Base-by-base conservation (phyloP, 2,329 filamentous ascomycete genomes). In the Sporothrix globosa region DNA sequence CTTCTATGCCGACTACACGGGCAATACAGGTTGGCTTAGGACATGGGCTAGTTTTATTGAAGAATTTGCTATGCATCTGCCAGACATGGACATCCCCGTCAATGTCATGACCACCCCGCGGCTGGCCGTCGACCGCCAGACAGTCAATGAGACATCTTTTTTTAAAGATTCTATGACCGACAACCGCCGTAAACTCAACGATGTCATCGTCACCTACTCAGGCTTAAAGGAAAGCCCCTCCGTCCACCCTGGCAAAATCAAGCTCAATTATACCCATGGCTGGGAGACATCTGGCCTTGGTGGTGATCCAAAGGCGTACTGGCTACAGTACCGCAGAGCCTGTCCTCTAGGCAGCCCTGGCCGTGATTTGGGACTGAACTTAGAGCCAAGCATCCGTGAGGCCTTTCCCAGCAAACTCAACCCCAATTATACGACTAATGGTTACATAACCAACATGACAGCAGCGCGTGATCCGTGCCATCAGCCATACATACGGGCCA, bases 1-100 rank as follows among this genome's bases (percentile, higher is more conserved):
- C 6, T 77, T 77, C 14, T 77, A 77, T 13, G 82, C 82, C 17
- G 77, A 83, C 61, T 77, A 77, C 39, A 76, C 78, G 46, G 76
- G 75, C 24, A 80, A 78, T 39, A 82, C 83, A 48, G 78, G 80
- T 2, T 84, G 83, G 82, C 74, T 85, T 63, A 76, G 83, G 75
- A 77, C 81, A 30, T 86, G 84, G 84, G 80, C 81, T 1, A 75
- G 77, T 5, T 78, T 88, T 17, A 81, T 89, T 30, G 74, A 76
- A 6, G 83, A 84, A 70, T 85, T 88, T 50, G 82, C 85, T 41
- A 75, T 81, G 24, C 79, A 84, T 69, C 77, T 91, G 30, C 88
- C 88, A 7, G 88, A 91, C 73, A 84, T 91, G 76, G 88, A 90
- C 76, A 88, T 90, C 80, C 84, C 87, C 14, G 85, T 90, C 79